Evolutionary conservation across 768 basidiomycete genomes (phyloP), one percentile per base, ranked within the genome.

Genomic region (Boletus bicolor): DNA sequence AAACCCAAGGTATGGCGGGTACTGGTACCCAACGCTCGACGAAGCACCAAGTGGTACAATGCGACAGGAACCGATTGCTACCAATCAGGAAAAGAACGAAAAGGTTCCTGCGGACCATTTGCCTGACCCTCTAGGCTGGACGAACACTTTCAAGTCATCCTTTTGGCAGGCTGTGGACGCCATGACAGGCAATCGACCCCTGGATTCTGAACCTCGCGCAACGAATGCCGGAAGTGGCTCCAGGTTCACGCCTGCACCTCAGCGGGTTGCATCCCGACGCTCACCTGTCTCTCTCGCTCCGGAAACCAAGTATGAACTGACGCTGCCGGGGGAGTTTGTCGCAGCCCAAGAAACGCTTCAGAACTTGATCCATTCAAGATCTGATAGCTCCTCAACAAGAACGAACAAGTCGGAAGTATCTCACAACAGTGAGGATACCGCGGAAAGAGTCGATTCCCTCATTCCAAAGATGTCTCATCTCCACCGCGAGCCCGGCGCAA

Each of bases 91-190:
- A 19, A 47, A 42, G 10, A 37, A 46, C 12, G 17, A 9, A 28
- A 49, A 5, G 26, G 35, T 15, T 48, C 39, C 5, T 6, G 30
- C 12, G 7, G 24, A 54, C 14, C 43, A 44, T 15, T 41, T 37
- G 9, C 26, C 43, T 4, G 75, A 64, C 28, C 24, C 51, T 15
- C 45, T 73, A 7, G 67, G 74, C 24, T 81, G 81, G 81, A 74
- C 75, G 10, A 60, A 69, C 17, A 72, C 75, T 24, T 48, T 82
- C 60, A 75, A 67, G 54, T 75, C 76, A 17, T 77, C 77, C 36
- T 64, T 83, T 11, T 74, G 77, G 49, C 74, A 75, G 51, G 80
- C 79, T 6, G 76, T 83, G 60, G 79, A 77, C 60, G 72, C 77
- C 2, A 77, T 83, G 48, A 76, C 79, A 39, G 72, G 77, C n/a